These are phyloP conservation scores for Angophora floribunda DNA, from an alignment of 345 rosid genomes.

Conservation along the genomic window DNA sequence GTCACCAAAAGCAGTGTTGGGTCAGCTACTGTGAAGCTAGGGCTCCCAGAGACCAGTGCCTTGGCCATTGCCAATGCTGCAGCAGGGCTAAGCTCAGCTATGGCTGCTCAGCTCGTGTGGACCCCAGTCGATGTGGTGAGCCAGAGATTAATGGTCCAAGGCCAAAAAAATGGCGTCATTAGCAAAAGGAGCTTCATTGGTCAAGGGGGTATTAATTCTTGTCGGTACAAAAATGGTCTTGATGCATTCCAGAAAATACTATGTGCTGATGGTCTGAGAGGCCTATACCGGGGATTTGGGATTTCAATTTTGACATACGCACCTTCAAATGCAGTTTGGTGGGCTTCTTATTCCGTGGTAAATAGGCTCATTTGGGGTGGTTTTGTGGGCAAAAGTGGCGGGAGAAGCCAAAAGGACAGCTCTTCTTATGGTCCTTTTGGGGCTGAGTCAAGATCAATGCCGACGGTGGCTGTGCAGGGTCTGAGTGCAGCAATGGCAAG, in stretches of 20 bases:
- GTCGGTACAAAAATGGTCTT: constrained; percentile 54
- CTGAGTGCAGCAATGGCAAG: constrained; percentile 78
- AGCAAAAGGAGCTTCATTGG: constrained; percentile 8
- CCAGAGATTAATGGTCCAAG: constrained; percentile 93
- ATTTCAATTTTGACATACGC: constrained; percentile 90
- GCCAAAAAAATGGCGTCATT: constrained; percentile 17
- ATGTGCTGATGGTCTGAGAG: constrained; percentile 60
- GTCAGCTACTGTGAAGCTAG: constrained; percentile 59
- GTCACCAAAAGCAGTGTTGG: constrained; percentile 76
- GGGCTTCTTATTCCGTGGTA: constrained; percentile 91
- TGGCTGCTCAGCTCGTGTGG: constrained; percentile 92
- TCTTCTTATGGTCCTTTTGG: neutral
- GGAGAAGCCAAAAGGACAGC: constrained; percentile 13
- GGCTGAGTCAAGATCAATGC: constrained; percentile 24
- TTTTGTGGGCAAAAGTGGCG: constrained; percentile 9
- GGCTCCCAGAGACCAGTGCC: constrained; percentile 61
- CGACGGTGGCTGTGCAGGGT: constrained; percentile 50
- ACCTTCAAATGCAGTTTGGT: constrained; percentile 95
- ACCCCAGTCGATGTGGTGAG: constrained; percentile 89
- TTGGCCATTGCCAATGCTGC: constrained; percentile 68
- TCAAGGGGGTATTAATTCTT: neutral
- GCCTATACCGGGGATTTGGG: constrained; percentile 93
- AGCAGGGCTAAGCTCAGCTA: constrained; percentile 78
- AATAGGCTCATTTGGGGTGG: constrained; percentile 54
- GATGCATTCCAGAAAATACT: constrained; percentile 80